phyloP scores from a whole-genome alignment of 805 yeast genomes.

The Clavispora vitiphila region DNA sequence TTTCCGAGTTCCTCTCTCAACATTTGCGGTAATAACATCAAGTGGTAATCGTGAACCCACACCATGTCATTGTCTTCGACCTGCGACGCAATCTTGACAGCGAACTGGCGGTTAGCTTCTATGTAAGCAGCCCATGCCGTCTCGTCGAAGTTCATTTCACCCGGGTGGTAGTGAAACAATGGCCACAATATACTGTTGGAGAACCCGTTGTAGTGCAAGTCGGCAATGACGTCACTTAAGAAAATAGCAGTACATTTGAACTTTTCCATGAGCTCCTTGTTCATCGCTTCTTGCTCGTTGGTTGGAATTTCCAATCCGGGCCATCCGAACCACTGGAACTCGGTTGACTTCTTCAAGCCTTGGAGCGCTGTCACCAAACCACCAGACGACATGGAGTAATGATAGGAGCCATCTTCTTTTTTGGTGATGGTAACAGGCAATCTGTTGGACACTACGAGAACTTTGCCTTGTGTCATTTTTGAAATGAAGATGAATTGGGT shows the following conservation, averaged over 20 bases:
- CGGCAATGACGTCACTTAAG: constrained; percentile 84
- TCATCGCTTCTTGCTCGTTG: constrained; percentile 64
- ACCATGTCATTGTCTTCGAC: constrained; percentile 80
- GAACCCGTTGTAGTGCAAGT: constrained; percentile 94
- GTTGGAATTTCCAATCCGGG: constrained; percentile 81
- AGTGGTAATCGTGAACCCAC: constrained; percentile 98
- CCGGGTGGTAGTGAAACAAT: constrained; percentile 96
- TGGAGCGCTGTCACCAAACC: constrained; percentile 95
- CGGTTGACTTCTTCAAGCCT: constrained; percentile 76
- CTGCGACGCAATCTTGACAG: constrained; percentile 62
- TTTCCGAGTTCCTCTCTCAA: constrained; percentile 57
- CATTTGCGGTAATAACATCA: constrained; percentile 92
- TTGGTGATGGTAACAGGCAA: constrained; percentile 89
- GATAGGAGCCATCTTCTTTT: constrained; percentile 57
- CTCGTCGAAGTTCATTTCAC: constrained; percentile 97
- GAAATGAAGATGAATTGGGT: too few relatives aligned
- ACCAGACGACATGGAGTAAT: constrained; percentile 91
- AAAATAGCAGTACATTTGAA: constrained; percentile 91
- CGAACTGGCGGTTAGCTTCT: constrained; percentile 83
- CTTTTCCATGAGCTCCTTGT: constrained; percentile 62
- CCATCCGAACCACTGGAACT: constrained; percentile 99
- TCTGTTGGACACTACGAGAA: constrained; percentile 89
- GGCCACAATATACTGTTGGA: constrained; percentile 97
- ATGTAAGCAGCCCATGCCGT: constrained; percentile 97
- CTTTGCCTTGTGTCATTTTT: constrained; percentile 48